A percentile compares a stretch with the other conserved stretches of the same genome.
phyloP scores from a whole-genome alignment of 495 filamentous ascomycete species.

The Pyronema omphalodes region DNA sequence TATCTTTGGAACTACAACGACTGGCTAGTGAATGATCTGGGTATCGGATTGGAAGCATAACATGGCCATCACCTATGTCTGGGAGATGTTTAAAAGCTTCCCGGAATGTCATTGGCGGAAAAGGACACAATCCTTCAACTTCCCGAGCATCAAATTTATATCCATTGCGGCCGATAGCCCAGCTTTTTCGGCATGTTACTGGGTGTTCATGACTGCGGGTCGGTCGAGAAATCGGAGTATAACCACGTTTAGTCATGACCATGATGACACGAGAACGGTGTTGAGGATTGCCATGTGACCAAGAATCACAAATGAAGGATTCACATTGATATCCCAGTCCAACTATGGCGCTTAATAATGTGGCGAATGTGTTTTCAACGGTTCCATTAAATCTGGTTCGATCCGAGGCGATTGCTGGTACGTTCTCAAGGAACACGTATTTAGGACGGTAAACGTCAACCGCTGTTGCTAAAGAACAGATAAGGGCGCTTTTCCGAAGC shows the following conservation, averaged over 20 bases:
- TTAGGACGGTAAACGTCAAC: constrained; percentile 55
- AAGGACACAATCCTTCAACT: constrained; percentile 34
- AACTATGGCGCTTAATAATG: constrained; percentile 48
- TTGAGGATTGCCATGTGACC: constrained; percentile 47
- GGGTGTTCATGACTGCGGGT: constrained; percentile 40
- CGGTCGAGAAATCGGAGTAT: constrained; percentile 35
- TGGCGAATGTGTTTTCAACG: constrained; percentile 43
- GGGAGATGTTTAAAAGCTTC: constrained; percentile 43
- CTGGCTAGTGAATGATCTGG: constrained; percentile 39
- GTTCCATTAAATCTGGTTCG: constrained; percentile 13
- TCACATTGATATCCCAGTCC: constrained; percentile 56
- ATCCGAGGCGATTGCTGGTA: constrained; percentile 37
- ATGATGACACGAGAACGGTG: constrained; percentile 45
- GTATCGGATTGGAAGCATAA: constrained; percentile 34
- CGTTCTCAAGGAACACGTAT: constrained; percentile 59
- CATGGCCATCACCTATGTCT: constrained; percentile 34
- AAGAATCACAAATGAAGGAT: constrained; percentile 44
- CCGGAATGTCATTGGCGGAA: constrained; percentile 32
- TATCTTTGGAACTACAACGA: constrained; percentile 24
- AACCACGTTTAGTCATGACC: constrained; percentile 42
- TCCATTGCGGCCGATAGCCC: constrained; percentile 29
- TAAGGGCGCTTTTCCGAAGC: constrained; percentile 46
- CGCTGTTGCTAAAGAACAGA: constrained; percentile 51
- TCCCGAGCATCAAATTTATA: constrained; percentile 35
- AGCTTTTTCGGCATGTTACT: constrained; percentile 1